These are phyloP conservation scores for Alternaria brassicicola DNA, from an alignment of 2,329 filamentous ascomycete genomes.

Conservation along the genomic window DNA sequence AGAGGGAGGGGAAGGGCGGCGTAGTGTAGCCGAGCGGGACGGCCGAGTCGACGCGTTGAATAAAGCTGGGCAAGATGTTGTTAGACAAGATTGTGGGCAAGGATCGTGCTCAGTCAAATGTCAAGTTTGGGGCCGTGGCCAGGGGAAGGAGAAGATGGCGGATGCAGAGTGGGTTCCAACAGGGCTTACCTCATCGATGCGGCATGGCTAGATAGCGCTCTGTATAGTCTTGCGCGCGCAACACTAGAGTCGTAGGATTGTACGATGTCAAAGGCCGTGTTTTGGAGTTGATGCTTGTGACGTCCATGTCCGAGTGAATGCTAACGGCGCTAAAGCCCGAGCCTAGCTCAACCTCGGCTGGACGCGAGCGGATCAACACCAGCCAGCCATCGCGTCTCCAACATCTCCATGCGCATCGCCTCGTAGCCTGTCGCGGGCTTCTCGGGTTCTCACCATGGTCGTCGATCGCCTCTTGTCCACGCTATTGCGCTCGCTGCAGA, in stretches of 20 bases:
- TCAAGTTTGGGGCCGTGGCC: neutral
- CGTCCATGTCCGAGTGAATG: conserved; percentile 20
- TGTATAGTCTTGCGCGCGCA: conserved; percentile 1
- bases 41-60: conserved; percentile 54
- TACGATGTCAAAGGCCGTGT: neutral
- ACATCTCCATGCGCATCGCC: conserved; percentile 4
- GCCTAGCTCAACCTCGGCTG: conserved; percentile 38
- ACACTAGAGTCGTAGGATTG: neutral
- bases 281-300: conserved; percentile 16
- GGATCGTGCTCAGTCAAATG: neutral
- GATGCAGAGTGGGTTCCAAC: neutral
- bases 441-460: conserved; percentile 59
- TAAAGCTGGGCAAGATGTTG: conserved; percentile 45
- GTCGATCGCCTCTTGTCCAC: conserved; percentile 70
- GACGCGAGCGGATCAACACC: conserved; percentile 27
- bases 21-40: conserved; percentile 66
- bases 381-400: conserved; percentile 14
- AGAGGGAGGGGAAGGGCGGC: conserved; percentile 81
- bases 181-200: conserved; percentile 40
- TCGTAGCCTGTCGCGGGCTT: conserved; percentile 6
- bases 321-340: conserved; percentile 21
- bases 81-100: neutral
- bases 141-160: neutral
- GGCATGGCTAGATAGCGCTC: conserved; percentile 22
- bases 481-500: conserved; percentile 68